phyloP scores from a whole-genome alignment of 2,329 filamentous ascomycete species.

The Xylariales sp. region DNA sequence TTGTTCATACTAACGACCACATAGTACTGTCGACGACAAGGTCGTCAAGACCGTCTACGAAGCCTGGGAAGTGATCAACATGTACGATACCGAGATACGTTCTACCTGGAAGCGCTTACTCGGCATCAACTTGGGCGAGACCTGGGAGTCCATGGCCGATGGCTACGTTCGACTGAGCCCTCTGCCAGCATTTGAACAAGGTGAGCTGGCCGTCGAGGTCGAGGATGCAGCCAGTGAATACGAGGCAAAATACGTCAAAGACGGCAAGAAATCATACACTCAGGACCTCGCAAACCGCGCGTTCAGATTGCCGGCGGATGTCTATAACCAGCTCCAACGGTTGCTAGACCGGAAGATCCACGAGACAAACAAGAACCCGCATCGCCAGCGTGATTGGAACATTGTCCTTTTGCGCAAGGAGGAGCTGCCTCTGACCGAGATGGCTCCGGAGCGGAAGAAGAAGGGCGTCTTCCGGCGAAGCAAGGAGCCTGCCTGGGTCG shows the following conservation, averaged over 20 bases:
- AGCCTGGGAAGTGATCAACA: not conserved
- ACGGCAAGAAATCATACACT: not conserved
- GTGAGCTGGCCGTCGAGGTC: not conserved
- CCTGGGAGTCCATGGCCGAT: not conserved
- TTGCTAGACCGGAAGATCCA: not conserved
- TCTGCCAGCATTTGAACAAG: not conserved
- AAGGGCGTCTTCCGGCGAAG: conserved; percentile 15
- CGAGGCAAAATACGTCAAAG: not conserved
- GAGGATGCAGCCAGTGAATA: not conserved
- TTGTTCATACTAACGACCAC: not conserved
- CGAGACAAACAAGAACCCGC: not conserved
- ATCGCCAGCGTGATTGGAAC: not conserved
- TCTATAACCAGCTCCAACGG: not conserved
- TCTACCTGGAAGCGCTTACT: not conserved
- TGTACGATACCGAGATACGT: not conserved
- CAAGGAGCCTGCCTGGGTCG: conserved; percentile 8
- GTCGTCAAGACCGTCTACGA: not conserved
- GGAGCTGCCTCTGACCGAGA: conserved; percentile 13
- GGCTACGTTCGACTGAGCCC: not conserved
- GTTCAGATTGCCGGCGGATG: not conserved
- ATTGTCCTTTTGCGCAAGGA: not conserved
- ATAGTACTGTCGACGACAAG: not conserved
- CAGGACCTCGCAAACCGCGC: not conserved
- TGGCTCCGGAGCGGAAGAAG: conserved; percentile 19
- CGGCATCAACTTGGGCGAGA: not conserved